These are phyloP conservation scores for Sporothrix pallida DNA, from an alignment of 2,329 filamentous ascomycete species.

Conservation along the genomic window DNA sequence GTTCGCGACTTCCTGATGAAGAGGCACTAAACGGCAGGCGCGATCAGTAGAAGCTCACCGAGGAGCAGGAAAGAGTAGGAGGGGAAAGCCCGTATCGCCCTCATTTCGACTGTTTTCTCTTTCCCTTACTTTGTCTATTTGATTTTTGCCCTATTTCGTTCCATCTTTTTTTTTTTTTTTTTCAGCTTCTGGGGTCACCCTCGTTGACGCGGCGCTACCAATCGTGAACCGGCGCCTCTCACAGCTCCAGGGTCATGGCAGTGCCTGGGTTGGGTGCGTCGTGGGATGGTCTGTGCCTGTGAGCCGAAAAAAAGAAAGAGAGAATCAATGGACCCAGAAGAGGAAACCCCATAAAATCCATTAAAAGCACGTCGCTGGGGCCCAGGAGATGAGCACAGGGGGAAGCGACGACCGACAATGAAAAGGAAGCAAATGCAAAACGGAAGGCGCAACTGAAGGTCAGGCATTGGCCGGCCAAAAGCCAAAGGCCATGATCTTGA, in stretches of 20 bases:
- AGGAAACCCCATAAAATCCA: slow-evolving; percentile 13
- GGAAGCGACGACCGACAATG: not conserved
- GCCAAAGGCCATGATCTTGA: not conserved
- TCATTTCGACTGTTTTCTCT: not conserved
- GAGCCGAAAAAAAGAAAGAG: not conserved
- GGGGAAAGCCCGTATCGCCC: not conserved
- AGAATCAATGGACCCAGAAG: not conserved
- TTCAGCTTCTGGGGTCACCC: slow-evolving; percentile 33
- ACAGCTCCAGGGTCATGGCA: not conserved
- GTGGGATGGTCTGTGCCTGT: not conserved
- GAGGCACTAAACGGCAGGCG: slow-evolving; percentile 28
- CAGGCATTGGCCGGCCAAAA: not conserved
- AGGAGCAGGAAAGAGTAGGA: not conserved
- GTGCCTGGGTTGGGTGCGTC: not conserved
- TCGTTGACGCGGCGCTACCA: slow-evolving; percentile 16
- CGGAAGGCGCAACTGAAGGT: not conserved
- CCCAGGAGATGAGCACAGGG: slow-evolving; percentile 25
- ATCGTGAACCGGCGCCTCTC: slow-evolving; percentile 8
- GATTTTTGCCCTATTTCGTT: not conserved
- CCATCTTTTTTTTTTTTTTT: not conserved
- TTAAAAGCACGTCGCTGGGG: slow-evolving; percentile 10
- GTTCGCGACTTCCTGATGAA: slow-evolving; percentile 12
- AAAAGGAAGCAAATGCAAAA: slow-evolving; percentile 6
- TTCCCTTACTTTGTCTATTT: not conserved
- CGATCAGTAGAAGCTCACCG: slow-evolving; percentile 22